phyloP scores from a whole-genome alignment of 257 asterid genomes.

The Solanum corneliomulleri region DNA sequence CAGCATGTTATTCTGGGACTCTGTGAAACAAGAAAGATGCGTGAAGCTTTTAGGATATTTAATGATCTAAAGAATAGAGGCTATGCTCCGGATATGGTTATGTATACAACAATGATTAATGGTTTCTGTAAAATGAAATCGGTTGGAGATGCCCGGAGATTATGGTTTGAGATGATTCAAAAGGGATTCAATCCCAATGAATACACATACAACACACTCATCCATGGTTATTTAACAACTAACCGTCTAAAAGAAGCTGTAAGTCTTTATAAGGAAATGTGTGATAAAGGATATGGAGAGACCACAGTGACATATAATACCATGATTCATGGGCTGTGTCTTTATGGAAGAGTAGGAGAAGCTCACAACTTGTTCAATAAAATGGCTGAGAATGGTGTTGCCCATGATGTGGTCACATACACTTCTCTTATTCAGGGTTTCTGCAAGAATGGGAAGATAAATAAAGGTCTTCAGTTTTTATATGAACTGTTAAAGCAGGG shows the following conservation, averaged over 20 bases:
- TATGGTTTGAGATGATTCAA: slow-evolving; percentile 69
- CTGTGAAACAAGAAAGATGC: slow-evolving; percentile 28
- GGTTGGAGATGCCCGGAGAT: slow-evolving; percentile 36
- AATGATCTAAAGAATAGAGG: slow-evolving; percentile 61
- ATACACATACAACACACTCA: slow-evolving; percentile 39
- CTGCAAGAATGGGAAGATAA: slow-evolving; percentile 25
- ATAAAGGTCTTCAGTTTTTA: slow-evolving; percentile 22
- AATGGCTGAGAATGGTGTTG: slow-evolving; percentile 39
- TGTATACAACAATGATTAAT: slow-evolving; percentile 62
- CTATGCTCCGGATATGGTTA: slow-evolving; percentile 47
- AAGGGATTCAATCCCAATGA: slow-evolving; percentile 43
- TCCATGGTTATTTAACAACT: slow-evolving; percentile 38
- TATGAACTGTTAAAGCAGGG: slow-evolving; percentile 34
- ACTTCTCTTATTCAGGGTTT: slow-evolving; percentile 46
- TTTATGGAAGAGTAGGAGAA: slow-evolving; percentile 31
- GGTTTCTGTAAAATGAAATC: slow-evolving; percentile 44
- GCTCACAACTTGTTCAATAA: slow-evolving; percentile 38
- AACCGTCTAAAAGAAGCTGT: slow-evolving; percentile 47
- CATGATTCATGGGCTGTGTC: slow-evolving; percentile 51
- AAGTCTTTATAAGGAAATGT: slow-evolving; percentile 53
- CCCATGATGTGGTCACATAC: slow-evolving; percentile 31
- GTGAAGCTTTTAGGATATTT: slow-evolving; percentile 51
- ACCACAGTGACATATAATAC: slow-evolving; percentile 39
- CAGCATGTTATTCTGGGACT: slow-evolving; percentile 47
- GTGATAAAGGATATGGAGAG: slow-evolving; percentile 33